Evolutionary conservation across 2,329 filamentous ascomycete genomes (phyloP).

Genomic region (Verticillium dahliae): DNA sequence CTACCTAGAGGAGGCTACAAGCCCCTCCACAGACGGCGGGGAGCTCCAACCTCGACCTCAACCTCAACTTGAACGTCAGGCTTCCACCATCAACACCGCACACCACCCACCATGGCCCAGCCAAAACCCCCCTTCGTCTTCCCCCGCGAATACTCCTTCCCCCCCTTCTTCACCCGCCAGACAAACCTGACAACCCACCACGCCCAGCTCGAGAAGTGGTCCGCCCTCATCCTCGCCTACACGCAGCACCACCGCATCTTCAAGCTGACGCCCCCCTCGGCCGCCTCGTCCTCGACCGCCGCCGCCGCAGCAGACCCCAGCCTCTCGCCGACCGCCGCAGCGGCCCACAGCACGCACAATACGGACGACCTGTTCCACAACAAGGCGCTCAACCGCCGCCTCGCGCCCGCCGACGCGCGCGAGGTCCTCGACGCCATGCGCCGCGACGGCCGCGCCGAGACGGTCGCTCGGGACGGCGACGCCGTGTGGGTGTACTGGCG

Average conservation of each 20-base stretch:
- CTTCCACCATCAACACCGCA: neutral
- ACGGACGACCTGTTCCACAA: conserved; percentile 50
- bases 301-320: conserved; percentile 29
- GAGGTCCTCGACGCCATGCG: conserved; percentile 55
- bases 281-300: conserved; percentile 20
- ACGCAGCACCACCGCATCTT: conserved; percentile 72
- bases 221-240: conserved; percentile 77
- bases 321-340: too few species aligned
- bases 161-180: conserved; percentile 80
- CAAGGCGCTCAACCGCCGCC: conserved; percentile 41
- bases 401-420: conserved; percentile 43
- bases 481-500: conserved; percentile 77
- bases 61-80: neutral
- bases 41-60: neutral
- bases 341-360: too few species aligned
- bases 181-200: conserved; percentile 66
- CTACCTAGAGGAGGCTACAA: neutral
- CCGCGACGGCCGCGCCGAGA: conserved; percentile 59
- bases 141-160: conserved; percentile 66
- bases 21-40: neutral
- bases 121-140: conserved; percentile 38
- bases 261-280: conserved; percentile 59
- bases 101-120: conserved; percentile 1
- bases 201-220: conserved; percentile 79
- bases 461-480: conserved; percentile 41